Evolutionary conservation across 2,329 filamentous ascomycete species (phyloP).

Genomic region (Ophiocordyceps camponoti-leonardi): DNA sequence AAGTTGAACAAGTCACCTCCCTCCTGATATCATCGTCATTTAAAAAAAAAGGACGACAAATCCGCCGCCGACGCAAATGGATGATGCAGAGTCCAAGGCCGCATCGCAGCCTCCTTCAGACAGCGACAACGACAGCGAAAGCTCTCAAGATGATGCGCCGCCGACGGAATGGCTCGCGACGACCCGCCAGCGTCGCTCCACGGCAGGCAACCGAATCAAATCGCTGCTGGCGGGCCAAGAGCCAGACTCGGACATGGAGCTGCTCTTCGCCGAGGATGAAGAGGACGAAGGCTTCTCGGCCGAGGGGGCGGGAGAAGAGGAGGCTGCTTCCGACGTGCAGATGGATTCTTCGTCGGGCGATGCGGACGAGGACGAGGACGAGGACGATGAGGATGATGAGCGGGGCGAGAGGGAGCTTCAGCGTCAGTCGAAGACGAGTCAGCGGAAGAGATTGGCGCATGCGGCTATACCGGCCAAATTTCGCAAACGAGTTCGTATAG

Average conservation of each 20-base stretch:
- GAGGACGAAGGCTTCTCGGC: conserved; percentile 48
- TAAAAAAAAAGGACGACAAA: no score
- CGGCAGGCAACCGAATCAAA: conserved; percentile 71
- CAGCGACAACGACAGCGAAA: conserved; percentile 12
- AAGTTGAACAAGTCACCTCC: background rate
- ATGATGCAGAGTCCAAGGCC: conserved; percentile 13
- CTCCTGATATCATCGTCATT: no score
- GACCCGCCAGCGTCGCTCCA: conserved; percentile 57
- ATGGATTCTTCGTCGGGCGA: conserved; percentile 77
- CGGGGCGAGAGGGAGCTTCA: conserved; percentile 81
- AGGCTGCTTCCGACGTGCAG: conserved; percentile 56
- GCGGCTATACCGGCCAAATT: conserved; percentile 55
- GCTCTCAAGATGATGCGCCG: conserved; percentile 11
- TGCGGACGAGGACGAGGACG: conserved; percentile 56
- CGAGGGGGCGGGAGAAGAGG: conserved; percentile 37
- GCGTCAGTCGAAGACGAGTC: conserved; percentile 47
- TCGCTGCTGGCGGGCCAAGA: conserved; percentile 60
- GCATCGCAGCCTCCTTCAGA: conserved; percentile 15
- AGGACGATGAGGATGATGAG: conserved; percentile 52
- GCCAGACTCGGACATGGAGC: conserved; percentile 49
- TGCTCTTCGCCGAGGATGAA: conserved; percentile 60
- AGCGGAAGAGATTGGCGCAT: conserved; percentile 65
- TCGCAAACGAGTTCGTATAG: conserved; percentile 62
- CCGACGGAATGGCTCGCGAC: conserved; percentile 54
- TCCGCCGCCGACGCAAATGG: background rate